A percentile compares a stretch with the other conserved stretches of the same genome.
These are phyloP conservation scores for Candida saitoana DNA, from an alignment of 805 yeast genomes.

Conservation along the genomic window DNA sequence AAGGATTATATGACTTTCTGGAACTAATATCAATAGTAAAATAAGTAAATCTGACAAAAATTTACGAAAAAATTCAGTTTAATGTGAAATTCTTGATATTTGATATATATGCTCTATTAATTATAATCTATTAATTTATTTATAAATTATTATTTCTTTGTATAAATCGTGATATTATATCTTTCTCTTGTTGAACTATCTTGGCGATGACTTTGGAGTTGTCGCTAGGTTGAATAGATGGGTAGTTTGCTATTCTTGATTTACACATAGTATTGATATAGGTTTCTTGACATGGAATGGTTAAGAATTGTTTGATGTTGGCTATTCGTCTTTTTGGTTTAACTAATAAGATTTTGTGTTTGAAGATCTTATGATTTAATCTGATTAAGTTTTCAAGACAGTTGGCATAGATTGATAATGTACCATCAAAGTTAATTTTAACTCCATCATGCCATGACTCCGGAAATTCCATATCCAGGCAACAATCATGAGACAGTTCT, in stretches of 20 bases:
- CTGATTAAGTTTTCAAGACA: conserved; percentile 29
- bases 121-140: no score
- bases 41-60: no score
- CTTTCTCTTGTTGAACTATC: conserved; percentile 25
- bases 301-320: conserved; percentile 16
- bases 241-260: conserved; percentile 20
- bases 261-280: conserved; percentile 23
- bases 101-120: no score
- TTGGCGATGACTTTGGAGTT: conserved; percentile 11
- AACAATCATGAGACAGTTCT: conserved; percentile 9
- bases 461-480: conserved; percentile 20
- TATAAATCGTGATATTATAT: conserved; percentile 16
- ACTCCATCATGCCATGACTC: conserved; percentile 45
- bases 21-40: no score
- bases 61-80: no score
- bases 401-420: conserved; percentile 41
- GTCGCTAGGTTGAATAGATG: conserved; percentile 8
- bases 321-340: conserved; percentile 18
- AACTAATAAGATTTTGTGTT: conserved; percentile 16
- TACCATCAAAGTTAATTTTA: conserved; percentile 38
- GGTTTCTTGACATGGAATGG: conserved; percentile 10
- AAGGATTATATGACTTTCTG: no score
- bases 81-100: no score
- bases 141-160: conserved; percentile 5
- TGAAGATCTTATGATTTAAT: conserved; percentile 26